Evolutionary conservation across 208 protist genomes (phyloP), one percentile per base, ranked within the genome.

Genomic region (Endotrypanum monterogeii): DNA sequence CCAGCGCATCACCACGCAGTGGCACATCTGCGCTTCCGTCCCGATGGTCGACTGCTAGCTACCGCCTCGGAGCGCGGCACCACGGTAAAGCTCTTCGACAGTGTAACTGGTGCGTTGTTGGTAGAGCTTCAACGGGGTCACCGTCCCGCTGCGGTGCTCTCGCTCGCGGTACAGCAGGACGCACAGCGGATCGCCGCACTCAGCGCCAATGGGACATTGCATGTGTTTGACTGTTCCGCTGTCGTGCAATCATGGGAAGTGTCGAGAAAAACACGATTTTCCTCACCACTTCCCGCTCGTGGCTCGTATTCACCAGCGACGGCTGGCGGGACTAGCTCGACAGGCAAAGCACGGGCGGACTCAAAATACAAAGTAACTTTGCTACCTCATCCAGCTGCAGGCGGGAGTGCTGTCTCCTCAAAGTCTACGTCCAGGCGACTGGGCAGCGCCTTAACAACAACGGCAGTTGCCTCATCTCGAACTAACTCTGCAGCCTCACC

Each of bases 31-130:
- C 67, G 78, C 50, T 72, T 81, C 16, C 60, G 76, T 58, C 69
- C 77, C 1, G 83, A 90, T 67, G 75, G 86, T 2, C 63, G 69
- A 0, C 69, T 86, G 25, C 80, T 90, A 41, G 79, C 87, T 18
- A 89, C 88, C 7, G 86, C 88, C 57, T 95, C 90, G 3, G 50
- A 67, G 37, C 76, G 73, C n/a, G 90, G 90, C 35, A 92, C 79
- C 8, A 92, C 87, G 1, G 76, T 95, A 46, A 92, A 90, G 51
- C 74, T 95, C 14, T 89, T 93, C 68, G 85, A 93, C 46, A 67
- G 77, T 3, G 28, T 63, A 1, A 79, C 60, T 16, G 81, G 77
- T 5, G 72, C 71, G 25, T 66, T 90, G n/a, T 68, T 91, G 32
- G 75, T 70, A 72, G 67, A 71, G 20, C 83, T 92, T 48, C 82